A percentile compares a stretch with the other conserved stretches of the same genome.
These are phyloP conservation scores for Dictyostelium firmibasis DNA, from an alignment of 78 protist species.

Conservation along the genomic window DNA sequence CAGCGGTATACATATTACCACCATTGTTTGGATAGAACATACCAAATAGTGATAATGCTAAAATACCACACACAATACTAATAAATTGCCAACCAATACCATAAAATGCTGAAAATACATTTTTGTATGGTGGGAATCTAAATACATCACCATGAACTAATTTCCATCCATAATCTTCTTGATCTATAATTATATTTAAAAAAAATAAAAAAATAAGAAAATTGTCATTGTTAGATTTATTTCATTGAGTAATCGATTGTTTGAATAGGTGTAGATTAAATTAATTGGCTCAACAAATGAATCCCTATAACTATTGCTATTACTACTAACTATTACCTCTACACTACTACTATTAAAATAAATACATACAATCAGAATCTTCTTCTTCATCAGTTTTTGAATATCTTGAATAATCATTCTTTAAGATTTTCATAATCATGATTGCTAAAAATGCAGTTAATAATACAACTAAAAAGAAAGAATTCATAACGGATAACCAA, in stretches of 20 bases:
- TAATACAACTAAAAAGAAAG: conserved; percentile 95
- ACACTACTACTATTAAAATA: no score
- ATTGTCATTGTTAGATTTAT: no score
- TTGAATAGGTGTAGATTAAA: no score
- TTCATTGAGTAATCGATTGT: no score
- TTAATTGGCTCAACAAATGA: no score
- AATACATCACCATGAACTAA: conserved; percentile 98
- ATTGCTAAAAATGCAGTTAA: conserved; percentile 95
- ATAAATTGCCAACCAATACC: conserved; percentile 96
- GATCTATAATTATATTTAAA: conserved; percentile 22
- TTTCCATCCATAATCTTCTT: conserved; percentile 99
- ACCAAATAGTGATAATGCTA: conserved; percentile 89
- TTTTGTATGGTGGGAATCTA: conserved; percentile 93
- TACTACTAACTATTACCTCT: not conserved
- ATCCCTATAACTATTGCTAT: not conserved
- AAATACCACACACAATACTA: conserved; percentile 74
- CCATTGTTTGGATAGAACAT: conserved; percentile 93
- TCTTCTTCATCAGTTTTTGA: conserved; percentile 81
- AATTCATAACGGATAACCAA: conserved; percentile 98
- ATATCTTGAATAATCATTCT: conserved; percentile 93
- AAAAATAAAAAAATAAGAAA: not conserved
- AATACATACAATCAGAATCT: conserved; percentile 72
- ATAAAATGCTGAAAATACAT: conserved; percentile 90
- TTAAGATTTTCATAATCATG: conserved; percentile 93
- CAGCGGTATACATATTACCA: conserved; percentile 93